Evolutionary conservation across 345 rosid genomes (phyloP).

Genomic region (Populus deltoides): DNA sequence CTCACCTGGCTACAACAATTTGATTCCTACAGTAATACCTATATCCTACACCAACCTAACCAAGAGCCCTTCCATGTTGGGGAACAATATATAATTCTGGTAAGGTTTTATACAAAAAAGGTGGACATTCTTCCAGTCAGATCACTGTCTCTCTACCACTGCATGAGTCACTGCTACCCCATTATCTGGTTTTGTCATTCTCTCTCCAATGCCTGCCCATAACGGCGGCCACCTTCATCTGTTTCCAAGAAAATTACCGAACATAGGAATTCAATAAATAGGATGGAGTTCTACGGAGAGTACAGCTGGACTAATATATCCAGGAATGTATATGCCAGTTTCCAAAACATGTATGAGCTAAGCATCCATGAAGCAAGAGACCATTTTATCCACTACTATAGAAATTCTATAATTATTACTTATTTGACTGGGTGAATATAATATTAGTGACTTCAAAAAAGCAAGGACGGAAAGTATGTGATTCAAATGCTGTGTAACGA

Average conservation of each 20-base stretch:
- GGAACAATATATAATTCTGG: not conserved
- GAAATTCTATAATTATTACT: not conserved
- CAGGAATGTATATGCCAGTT: not conserved
- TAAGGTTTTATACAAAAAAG: conserved; percentile 22
- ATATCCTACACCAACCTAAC: conserved; percentile 20
- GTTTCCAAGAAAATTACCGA: conserved; percentile 19
- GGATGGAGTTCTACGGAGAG: not conserved
- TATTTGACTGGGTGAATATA: not conserved
- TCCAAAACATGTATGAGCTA: not conserved
- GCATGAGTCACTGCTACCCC: conserved; percentile 2
- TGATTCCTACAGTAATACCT: conserved; percentile 24
- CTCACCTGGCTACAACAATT: conserved; percentile 17
- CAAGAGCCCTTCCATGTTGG: conserved; percentile 2
- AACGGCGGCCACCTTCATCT: conserved; percentile 42
- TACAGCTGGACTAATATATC: not conserved
- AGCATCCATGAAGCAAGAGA: not conserved
- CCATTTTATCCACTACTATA: not conserved
- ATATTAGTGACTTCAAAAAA: not conserved
- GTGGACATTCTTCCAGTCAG: conserved; percentile 8
- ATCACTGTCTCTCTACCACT: conserved; percentile 5
- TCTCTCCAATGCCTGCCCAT: conserved; percentile 38
- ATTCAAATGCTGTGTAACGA: not conserved
- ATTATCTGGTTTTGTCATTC: conserved; percentile 22
- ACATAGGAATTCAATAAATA: not conserved
- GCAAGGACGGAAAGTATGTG: not conserved